Evolutionary conservation across 192 early-diverging fungal species (phyloP).

Genomic region (Piromyces finnis): DNA sequence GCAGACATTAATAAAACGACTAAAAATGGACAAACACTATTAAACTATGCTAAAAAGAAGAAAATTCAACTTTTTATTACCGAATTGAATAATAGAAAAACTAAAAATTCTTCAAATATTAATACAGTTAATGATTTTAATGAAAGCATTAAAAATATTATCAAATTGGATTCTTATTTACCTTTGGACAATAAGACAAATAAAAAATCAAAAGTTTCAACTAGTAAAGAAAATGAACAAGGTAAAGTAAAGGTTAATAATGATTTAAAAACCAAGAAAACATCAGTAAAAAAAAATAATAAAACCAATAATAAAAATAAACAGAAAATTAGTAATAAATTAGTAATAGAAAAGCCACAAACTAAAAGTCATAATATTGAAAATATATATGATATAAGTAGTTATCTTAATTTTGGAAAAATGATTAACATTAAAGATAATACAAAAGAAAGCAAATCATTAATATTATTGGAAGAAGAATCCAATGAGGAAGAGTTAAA

Average conservation of each 20-base stretch:
- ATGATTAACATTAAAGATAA: not conserved
- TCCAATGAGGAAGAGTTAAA: not conserved
- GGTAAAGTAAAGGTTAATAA: no score
- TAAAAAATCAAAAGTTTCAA: no score
- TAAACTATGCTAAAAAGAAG: not conserved
- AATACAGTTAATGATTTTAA: not conserved
- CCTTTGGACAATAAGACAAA: no score
- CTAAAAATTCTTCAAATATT: not conserved
- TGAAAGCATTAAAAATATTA: not conserved
- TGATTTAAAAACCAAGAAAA: no score
- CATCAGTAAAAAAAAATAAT: not conserved
- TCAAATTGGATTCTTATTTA: no score
- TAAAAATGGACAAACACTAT: not conserved
- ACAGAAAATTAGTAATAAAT: not conserved
- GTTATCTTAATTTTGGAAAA: not conserved
- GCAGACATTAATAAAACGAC: not conserved
- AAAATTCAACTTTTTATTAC: not conserved
- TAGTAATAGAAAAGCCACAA: not conserved
- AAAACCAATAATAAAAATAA: not conserved
- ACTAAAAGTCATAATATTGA: no score
- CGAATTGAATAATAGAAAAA: not conserved
- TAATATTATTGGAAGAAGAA: not conserved
- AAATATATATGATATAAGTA: not conserved
- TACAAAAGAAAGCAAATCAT: not conserved
- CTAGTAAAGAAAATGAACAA: no score